Conservation (phyloP, 2,329 filamentous ascomycete genomes). For the Aspergillus glaucus region DNA sequence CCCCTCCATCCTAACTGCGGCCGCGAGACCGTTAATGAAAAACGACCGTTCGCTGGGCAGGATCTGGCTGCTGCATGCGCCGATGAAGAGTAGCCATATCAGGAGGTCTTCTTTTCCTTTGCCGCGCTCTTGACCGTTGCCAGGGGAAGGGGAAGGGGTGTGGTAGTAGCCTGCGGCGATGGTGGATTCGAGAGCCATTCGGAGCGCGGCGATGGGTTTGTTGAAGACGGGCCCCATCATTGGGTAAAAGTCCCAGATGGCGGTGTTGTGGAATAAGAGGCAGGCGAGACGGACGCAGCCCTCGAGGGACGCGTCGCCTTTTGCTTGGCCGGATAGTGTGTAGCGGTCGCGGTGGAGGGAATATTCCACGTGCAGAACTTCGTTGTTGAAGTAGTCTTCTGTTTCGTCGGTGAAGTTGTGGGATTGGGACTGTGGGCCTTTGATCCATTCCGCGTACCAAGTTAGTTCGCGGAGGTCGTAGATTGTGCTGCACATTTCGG, state of each 20-base stretch:
- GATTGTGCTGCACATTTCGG: conserved; percentile 25
- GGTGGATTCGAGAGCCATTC: conserved; percentile 26
- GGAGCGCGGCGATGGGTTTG: conserved; percentile 28
- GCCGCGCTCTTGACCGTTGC: too few relatives aligned
- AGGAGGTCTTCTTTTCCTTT: conserved; percentile 18
- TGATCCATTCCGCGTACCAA: conserved; percentile 34
- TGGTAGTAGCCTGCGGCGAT: conserved; percentile 27
- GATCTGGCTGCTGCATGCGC: conserved; percentile 22
- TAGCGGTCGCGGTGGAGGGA: conserved; percentile 32
- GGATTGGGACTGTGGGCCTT: conserved; percentile 18
- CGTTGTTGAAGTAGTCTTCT: conserved; percentile 36
- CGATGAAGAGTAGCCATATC: conserved; percentile 33
- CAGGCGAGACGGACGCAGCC: conserved; percentile 33
- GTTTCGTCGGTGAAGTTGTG: conserved; percentile 29
- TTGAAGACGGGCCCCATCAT: conserved; percentile 28
- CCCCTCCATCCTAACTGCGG: conserved; percentile 21
- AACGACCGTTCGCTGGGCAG: conserved; percentile 22
- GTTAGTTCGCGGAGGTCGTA: conserved; percentile 30
- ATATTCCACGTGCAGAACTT: conserved; percentile 35
- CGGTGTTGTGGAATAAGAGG: conserved; percentile 34
- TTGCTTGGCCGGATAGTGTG: conserved; percentile 24
- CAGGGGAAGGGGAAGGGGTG: conserved; percentile 13
- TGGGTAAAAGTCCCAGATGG: conserved; percentile 36
- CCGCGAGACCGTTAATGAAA: conserved; percentile 27
- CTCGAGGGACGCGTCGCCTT: conserved; percentile 32